Conservation (phyloP, 176 grass and related monocot species). For the Canna indica region DNA sequence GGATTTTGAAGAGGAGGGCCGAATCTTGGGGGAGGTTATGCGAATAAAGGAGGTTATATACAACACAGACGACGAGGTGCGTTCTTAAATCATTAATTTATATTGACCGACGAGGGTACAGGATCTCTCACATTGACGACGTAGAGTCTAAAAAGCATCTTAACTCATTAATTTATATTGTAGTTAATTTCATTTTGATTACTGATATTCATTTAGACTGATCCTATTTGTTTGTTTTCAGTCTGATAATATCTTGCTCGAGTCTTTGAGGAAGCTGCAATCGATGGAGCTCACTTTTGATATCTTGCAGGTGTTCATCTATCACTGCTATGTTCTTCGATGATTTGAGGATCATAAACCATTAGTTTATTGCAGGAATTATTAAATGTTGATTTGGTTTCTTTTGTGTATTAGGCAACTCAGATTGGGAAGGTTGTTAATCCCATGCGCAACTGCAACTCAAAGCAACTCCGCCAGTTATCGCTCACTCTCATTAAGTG, state of each 20-base stretch:
- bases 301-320: constrained; percentile 48
- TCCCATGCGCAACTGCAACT: neutral
- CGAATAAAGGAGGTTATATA: constrained; percentile 60
- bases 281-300: constrained; percentile 75
- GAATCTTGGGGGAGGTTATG: constrained; percentile 47
- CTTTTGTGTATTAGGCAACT: constrained; percentile 6
- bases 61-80: constrained; percentile 46
- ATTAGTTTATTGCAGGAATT: too few species aligned
- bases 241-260: constrained; percentile 67
- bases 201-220: too few species aligned
- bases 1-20: constrained; percentile 58
- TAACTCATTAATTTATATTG: too few species aligned
- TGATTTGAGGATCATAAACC: too few species aligned
- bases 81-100: too few species aligned
- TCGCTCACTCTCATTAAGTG: neutral
- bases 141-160: too few species aligned
- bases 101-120: too few species aligned
- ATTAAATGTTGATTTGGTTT: neutral
- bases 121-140: too few species aligned
- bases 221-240: constrained; percentile 16
- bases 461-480: neutral
- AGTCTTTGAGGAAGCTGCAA: constrained; percentile 82
- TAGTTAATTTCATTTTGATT: too few species aligned
- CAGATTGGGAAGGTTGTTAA: neutral
- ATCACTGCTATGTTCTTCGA: too few species aligned